Evolutionary conservation across 1,139 yeast species (phyloP).

Genomic region (Taphrina communis): DNA sequence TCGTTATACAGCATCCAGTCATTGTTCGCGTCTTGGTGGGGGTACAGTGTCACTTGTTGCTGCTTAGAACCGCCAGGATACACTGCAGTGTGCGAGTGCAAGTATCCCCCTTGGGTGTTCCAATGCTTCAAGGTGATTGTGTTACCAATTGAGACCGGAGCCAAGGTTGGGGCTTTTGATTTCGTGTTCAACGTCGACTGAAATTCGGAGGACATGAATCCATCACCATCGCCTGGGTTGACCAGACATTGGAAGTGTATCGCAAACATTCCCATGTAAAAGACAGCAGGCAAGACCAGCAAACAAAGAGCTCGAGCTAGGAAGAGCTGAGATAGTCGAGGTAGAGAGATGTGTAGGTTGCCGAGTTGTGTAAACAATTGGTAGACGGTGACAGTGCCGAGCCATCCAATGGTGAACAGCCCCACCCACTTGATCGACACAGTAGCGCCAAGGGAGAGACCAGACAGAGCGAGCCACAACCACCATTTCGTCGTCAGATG

Average conservation of each 20-base stretch:
- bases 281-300: slow-evolving; percentile 68
- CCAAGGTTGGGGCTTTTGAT: slow-evolving; percentile 64
- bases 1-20: slow-evolving; percentile 73
- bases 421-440: slow-evolving; percentile 91
- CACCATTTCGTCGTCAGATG: slow-evolving; percentile 77
- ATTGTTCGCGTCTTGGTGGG: slow-evolving; percentile 88
- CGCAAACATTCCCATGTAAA: slow-evolving; percentile 76
- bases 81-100: slow-evolving; percentile 86
- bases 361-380: slow-evolving; percentile 90
- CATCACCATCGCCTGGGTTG: slow-evolving; percentile 84
- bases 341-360: slow-evolving; percentile 60
- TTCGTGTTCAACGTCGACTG: slow-evolving; percentile 77
- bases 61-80: slow-evolving; percentile 94
- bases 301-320: slow-evolving; percentile 63
- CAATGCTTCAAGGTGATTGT: slow-evolving; percentile 76
- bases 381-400: slow-evolving; percentile 73
- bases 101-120: slow-evolving; percentile 89
- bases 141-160: slow-evolving; percentile 92
- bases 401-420: slow-evolving; percentile 90
- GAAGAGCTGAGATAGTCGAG: slow-evolving; percentile 61
- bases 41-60: slow-evolving; percentile 91
- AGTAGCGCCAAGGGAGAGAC: slow-evolving; percentile 85
- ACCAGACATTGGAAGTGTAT: slow-evolving; percentile 75
- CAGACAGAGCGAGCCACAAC: slow-evolving; percentile 72
- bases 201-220: slow-evolving; percentile 89